Evolutionary conservation across 2,329 filamentous ascomycete species (phyloP).

Genomic region (Juglanconis sp.): DNA sequence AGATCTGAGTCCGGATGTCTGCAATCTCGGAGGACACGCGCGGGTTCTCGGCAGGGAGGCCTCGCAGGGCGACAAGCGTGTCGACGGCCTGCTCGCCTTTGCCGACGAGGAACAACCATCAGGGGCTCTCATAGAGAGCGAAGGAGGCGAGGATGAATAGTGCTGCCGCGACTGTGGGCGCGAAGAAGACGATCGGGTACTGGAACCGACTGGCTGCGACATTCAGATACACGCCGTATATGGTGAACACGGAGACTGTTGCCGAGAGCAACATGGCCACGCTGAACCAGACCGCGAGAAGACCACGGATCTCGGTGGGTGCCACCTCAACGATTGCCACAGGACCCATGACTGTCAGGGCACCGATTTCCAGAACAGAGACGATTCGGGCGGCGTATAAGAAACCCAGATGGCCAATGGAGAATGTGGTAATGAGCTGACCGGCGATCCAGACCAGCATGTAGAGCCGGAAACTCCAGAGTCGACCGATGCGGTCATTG

Average conservation of each 20-base stretch:
- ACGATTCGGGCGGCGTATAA: constrained; percentile 36
- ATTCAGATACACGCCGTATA: constrained; percentile 32
- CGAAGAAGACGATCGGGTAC: constrained; percentile 32
- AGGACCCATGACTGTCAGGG: constrained; percentile 34
- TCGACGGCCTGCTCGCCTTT: constrained; percentile 26
- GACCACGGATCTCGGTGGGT: constrained; percentile 35
- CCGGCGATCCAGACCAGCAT: constrained; percentile 31
- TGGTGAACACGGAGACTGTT: constrained; percentile 30
- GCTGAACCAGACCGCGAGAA: constrained; percentile 35
- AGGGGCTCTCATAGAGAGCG: constrained; percentile 30
- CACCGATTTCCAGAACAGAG: constrained; percentile 35
- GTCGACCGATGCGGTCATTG: constrained; percentile 36
- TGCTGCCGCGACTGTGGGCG: constrained; percentile 27
- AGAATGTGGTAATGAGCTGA: constrained; percentile 31
- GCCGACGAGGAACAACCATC: constrained; percentile 31
- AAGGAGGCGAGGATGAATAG: constrained; percentile 29
- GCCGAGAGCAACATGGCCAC: constrained; percentile 34
- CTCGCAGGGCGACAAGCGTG: constrained; percentile 28
- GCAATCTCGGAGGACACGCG: constrained; percentile 25
- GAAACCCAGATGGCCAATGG: constrained; percentile 24
- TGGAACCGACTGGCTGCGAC: constrained; percentile 22
- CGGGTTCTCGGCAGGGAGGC: constrained; percentile 28
- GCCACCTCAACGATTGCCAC: constrained; percentile 39
- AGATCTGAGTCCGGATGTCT: constrained; percentile 9
- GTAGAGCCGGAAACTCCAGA: constrained; percentile 39